Conservation (phyloP, 305 asterid species). For the Fraxinus sp. region DNA sequence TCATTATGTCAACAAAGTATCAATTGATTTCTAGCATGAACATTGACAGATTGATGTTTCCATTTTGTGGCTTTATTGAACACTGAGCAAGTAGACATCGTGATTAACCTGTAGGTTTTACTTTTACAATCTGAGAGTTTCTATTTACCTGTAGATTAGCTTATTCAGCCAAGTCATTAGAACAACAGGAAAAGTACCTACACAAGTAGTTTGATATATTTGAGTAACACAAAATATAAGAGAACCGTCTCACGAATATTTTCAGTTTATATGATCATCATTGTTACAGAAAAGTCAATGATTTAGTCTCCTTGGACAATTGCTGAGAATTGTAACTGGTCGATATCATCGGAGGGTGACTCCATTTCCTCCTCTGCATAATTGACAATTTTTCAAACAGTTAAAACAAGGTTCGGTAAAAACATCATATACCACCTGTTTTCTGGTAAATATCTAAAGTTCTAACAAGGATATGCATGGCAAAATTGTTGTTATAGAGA, state of each 20-base stretch:
- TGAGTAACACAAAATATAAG: neutral
- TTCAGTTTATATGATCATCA: neutral
- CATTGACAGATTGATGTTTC: neutral
- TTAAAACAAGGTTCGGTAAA: neutral
- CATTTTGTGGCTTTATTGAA: neutral
- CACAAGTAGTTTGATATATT: neutral
- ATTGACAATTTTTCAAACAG: slow-evolving; percentile 7
- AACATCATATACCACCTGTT: slow-evolving; percentile 4
- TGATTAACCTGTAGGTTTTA: neutral
- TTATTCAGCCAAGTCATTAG: neutral
- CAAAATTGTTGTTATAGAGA: neutral
- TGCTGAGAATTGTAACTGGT: slow-evolving; percentile 81
- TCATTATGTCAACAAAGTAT: neutral
- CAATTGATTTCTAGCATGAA: neutral
- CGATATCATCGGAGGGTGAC: slow-evolving; percentile 55
- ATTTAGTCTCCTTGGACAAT: slow-evolving; percentile 64
- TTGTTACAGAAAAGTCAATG: neutral
- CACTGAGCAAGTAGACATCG: neutral
- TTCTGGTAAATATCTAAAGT: neutral
- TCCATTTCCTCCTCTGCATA: slow-evolving; percentile 49
- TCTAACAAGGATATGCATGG: neutral
- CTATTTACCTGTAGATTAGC: neutral
- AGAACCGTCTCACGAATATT: neutral
- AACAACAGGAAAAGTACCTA: neutral
- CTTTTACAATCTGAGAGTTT: neutral